Percentiles rank a stretch among this genome's conserved stretches.
These are phyloP conservation scores for Arthrobotrys pseudoclavata DNA, from an alignment of 2,329 filamentous ascomycete genomes.

Conservation along the genomic window DNA sequence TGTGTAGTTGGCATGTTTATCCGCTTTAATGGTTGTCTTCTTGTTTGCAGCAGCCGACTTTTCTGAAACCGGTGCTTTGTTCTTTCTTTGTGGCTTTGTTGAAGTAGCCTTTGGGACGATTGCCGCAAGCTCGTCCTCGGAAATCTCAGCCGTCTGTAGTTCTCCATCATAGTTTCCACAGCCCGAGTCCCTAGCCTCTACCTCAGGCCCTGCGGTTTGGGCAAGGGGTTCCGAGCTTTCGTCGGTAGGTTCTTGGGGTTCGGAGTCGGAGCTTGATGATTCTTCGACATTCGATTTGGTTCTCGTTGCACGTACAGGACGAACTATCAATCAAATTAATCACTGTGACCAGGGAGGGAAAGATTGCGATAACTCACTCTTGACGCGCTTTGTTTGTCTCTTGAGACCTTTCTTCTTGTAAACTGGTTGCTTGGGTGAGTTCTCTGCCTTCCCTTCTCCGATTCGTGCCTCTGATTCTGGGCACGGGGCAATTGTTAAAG, in stretches of 20 bases:
- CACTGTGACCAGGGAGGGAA: background rate
- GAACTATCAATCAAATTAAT: constrained; percentile 28
- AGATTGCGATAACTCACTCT: constrained; percentile 30
- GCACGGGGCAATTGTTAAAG: background rate
- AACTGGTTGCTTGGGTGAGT: constrained; percentile 4
- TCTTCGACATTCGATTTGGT: constrained; percentile 4
- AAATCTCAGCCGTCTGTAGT: constrained; percentile 5
- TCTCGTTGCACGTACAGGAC: constrained; percentile 36
- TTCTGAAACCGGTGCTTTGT: background rate
- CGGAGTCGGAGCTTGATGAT: constrained; percentile 9
- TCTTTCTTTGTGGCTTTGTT: constrained; percentile 10
- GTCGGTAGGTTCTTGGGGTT: background rate
- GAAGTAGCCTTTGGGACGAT: background rate
- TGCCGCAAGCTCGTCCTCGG: constrained; percentile 43
- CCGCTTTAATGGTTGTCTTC: constrained; percentile 30
- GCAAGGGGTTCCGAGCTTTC: background rate
- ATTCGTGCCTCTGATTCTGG: background rate
- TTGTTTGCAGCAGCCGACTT: background rate
- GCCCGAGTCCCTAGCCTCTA: background rate
- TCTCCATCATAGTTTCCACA: constrained; percentile 8
- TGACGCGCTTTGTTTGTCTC: constrained; percentile 53
- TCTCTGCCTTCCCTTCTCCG: background rate
- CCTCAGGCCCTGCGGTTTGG: background rate
- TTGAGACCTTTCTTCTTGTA: constrained; percentile 58
- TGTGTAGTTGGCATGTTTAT: constrained; percentile 49